Percentiles rank a stretch among this genome's conserved stretches.
These are phyloP conservation scores for Melocanna baccifera DNA, from an alignment of 176 grass and related monocot species.

Conservation along the genomic window DNA sequence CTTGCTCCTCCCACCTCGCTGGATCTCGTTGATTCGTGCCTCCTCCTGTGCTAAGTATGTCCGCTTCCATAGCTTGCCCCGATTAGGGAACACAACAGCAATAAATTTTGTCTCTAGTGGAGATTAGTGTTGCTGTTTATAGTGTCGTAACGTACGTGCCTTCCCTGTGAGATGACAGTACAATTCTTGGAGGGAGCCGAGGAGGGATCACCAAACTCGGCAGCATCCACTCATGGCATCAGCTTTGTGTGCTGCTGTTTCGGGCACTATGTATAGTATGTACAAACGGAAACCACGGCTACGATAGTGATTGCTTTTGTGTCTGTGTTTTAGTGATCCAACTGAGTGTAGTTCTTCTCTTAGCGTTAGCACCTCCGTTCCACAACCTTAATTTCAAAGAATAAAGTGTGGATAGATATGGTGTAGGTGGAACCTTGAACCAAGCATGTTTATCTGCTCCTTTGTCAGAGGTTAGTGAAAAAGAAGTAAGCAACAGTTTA, in stretches of 20 bases:
- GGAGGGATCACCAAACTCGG: background rate
- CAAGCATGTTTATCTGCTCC: background rate
- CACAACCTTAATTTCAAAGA: background rate
- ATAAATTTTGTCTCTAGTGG: background rate
- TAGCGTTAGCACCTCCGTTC: background rate
- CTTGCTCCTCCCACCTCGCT: background rate
- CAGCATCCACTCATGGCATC: background rate
- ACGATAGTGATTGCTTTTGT: background rate
- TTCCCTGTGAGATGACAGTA: background rate
- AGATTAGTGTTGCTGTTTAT: background rate
- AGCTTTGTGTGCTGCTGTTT: background rate
- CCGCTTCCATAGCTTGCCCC: constrained; percentile 8
- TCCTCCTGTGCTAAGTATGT: background rate
- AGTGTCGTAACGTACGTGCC: background rate
- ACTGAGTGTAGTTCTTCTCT: background rate
- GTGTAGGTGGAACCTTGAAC: background rate
- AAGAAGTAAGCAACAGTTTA: background rate
- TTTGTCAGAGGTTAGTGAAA: background rate
- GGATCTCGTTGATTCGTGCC: constrained; percentile 30
- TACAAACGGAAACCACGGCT: background rate
- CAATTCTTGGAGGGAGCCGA: background rate
- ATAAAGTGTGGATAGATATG: no score
- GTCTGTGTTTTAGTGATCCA: background rate
- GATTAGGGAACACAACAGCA: background rate
- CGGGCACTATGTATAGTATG: background rate